Evolutionary conservation across 805 yeast genomes (phyloP).

Genomic region (Metschnikowia matae): DNA sequence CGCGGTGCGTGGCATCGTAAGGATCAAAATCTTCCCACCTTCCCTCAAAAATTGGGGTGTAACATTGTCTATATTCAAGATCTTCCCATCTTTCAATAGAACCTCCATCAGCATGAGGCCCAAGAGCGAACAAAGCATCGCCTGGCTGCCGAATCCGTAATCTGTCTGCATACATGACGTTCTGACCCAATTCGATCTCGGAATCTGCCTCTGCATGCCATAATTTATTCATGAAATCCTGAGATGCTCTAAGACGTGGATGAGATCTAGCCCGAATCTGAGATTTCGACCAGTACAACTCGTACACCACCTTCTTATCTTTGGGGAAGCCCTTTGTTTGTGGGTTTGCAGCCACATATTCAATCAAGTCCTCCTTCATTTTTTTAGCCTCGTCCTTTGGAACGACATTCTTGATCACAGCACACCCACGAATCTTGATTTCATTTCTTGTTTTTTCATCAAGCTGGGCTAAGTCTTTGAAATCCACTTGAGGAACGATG

Average conservation of each 20-base stretch:
- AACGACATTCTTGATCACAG: conserved; percentile 5
- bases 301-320: conserved; percentile 17
- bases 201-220: conserved; percentile 27
- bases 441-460: neutral
- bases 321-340: conserved; percentile 11
- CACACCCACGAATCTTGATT: conserved; percentile 7
- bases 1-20: conserved; percentile 30
- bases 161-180: conserved; percentile 41
- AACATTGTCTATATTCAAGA: conserved; percentile 31
- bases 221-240: conserved; percentile 22
- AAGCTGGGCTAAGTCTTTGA: neutral
- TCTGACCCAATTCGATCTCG: conserved; percentile 26
- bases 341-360: conserved; percentile 7
- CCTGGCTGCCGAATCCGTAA: conserved; percentile 41
- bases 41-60: conserved; percentile 34
- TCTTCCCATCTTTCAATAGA: conserved; percentile 47
- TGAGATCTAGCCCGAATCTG: conserved; percentile 38
- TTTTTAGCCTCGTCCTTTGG: conserved; percentile 2
- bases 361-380: conserved; percentile 5
- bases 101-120: conserved; percentile 42
- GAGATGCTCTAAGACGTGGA: conserved; percentile 27
- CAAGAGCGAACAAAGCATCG: conserved; percentile 24
- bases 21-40: conserved; percentile 44
- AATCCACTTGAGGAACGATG: conserved; percentile 5
- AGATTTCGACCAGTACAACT: conserved; percentile 37